A percentile compares a stretch with the other conserved stretches of the same genome.
These are phyloP conservation scores for Lolium rigidum DNA, from an alignment of 176 grass and related monocot species.

Conservation along the genomic window DNA sequence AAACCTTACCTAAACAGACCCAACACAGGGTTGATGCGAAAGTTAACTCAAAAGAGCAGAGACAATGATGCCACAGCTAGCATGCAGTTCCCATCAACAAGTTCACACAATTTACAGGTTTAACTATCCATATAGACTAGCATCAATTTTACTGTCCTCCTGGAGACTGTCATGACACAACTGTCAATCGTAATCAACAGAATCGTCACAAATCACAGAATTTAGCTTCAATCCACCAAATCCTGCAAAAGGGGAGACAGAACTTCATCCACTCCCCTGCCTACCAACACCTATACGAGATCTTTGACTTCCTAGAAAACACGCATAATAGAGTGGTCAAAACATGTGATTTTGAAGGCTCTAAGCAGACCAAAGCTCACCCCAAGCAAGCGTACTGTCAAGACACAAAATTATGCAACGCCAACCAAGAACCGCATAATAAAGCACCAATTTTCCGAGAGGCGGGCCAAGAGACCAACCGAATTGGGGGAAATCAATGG, in stretches of 20 bases:
- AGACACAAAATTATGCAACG: slow-evolving; percentile 24
- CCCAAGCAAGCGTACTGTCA: not conserved
- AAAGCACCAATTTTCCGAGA: slow-evolving; percentile 18
- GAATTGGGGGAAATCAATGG: not conserved
- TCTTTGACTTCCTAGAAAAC: slow-evolving; percentile 31
- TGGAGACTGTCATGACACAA: not conserved
- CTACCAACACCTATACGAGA: slow-evolving; percentile 26
- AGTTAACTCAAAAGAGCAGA: not conserved
- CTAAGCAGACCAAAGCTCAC: slow-evolving; percentile 4
- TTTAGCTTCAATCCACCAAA: slow-evolving; percentile 33
- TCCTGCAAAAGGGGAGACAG: slow-evolving; percentile 19
- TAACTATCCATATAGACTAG: not conserved
- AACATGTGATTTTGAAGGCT: not conserved
- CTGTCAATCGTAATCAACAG: not conserved
- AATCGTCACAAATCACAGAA: slow-evolving; percentile 17
- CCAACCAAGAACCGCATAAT: slow-evolving; percentile 17
- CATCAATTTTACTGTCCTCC: slow-evolving; percentile 1
- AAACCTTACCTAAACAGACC: slow-evolving; percentile 16
- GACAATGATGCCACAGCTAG: slow-evolving; percentile 14
- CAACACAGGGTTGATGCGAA: slow-evolving; percentile 11
- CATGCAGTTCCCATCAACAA: slow-evolving; percentile 22
- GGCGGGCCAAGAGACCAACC: slow-evolving; percentile 1
- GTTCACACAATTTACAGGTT: not conserved
- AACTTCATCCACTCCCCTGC: slow-evolving; percentile 27
- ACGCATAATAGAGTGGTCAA: not conserved